Base-by-base conservation (phyloP, 176 grass and related monocot species). In the Oryza nivara region DNA sequence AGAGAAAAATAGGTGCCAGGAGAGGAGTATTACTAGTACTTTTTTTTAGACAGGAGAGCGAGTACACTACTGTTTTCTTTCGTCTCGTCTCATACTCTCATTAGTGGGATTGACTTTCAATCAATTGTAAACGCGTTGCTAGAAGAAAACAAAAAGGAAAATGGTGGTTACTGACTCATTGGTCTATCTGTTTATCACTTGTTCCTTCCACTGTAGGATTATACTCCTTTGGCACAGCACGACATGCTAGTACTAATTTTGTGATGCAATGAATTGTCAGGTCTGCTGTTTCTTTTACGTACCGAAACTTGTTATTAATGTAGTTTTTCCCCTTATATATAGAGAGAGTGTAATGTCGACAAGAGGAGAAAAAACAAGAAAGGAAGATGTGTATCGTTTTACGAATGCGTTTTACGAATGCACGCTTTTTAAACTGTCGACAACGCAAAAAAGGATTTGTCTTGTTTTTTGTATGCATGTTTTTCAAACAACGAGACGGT, bases 101-200 rank as follows among this genome's bases (percentile, higher is more conserved):
- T 6, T 52, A 51, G 35, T 69, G 68, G 71, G 34, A 67, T 11
- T 68, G 40, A 7, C 40, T 41, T 41, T 41, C 6, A 70, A 60
- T 74, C 67, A 84, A 88, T 4, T 88, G 85, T 84, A 88, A 68
- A 88, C 79, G 80, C 2, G 68, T 63, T 71, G 66, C 61, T 15
- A 17, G 25, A 22, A 68, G 44, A 32, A 51, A 54, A 7, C 10
- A 25, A 45, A 4, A 49, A 11, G 3, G 3, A 82, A 54, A 44
- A 43, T 61, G 13, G 73, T 30, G 44, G 32, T 35, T 68, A 4
- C 56, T 77, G 23, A 56, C 36, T 43, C 11, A 7, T 46, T 61
- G 0, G 3, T 47, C 1, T 64, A 34, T n/a, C 58, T n/a, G 67
- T 68, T 66, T 7, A 58, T 58, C 52, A 56, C 16, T 56, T 20